These are phyloP conservation scores for Trichoderma sp. DNA, from an alignment of 2,329 filamentous ascomycete species.

Conservation along the genomic window DNA sequence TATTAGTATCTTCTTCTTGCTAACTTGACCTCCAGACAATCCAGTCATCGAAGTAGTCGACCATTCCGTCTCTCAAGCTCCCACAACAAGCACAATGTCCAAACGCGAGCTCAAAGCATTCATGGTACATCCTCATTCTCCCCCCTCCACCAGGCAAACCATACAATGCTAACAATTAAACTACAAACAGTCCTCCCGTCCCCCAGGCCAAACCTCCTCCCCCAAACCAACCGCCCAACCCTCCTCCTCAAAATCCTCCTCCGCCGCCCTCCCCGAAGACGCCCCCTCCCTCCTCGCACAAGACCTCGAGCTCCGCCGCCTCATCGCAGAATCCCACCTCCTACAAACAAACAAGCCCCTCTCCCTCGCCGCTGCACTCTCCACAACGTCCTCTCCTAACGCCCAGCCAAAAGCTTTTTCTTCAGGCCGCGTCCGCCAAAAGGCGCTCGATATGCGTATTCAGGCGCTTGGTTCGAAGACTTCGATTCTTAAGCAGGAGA, in stretches of 20 bases:
- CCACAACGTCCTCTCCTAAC: constrained; percentile 33
- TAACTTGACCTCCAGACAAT: constrained; percentile 22
- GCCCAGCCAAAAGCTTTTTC: constrained; percentile 43
- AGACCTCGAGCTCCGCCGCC: constrained; percentile 85
- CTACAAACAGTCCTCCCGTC: constrained; percentile 44
- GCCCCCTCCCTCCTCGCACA: constrained; percentile 75
- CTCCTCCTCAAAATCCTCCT: constrained; percentile 26
- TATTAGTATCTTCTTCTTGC: background rate
- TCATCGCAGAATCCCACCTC: constrained; percentile 89
- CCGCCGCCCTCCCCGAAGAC: constrained; percentile 50
- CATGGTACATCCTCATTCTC: constrained; percentile 51
- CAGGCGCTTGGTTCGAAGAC: constrained; percentile 75
- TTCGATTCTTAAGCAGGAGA: constrained; percentile 72
- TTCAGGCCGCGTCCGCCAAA: constrained; percentile 70
- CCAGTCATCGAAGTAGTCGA: constrained; percentile 59
- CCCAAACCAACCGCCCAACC: constrained; percentile 24
- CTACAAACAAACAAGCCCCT: constrained; percentile 55
- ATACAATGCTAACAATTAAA: constrained; percentile 13
- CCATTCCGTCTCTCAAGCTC: constrained; percentile 45
- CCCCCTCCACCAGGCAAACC: background rate
- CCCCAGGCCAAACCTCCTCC: constrained; percentile 39
- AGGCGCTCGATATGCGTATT: constrained; percentile 79
- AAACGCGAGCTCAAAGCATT: constrained; percentile 75
- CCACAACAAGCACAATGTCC: constrained; percentile 47
- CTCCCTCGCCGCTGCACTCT: constrained; percentile 39